Conservation (phyloP, 2,329 filamentous ascomycete genomes). For the Hymenoscyphus linearis region DNA sequence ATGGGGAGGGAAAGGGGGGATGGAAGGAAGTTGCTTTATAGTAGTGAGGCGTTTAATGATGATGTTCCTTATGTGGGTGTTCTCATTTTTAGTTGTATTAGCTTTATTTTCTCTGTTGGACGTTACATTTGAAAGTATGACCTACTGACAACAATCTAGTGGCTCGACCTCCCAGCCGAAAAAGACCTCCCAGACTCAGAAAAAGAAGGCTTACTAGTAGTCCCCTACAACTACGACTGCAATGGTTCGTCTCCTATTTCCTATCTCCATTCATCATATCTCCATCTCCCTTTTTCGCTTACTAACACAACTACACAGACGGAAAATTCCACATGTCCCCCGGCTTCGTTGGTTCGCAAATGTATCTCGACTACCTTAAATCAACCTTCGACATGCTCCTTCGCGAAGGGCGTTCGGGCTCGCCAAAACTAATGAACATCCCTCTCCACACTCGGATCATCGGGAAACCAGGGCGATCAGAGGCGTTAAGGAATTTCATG, state of each 20-base stretch:
- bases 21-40: conserved; percentile 42
- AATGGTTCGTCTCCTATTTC: conserved; percentile 34
- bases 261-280: conserved; percentile 34
- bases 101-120: neutral
- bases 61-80: conserved; percentile 42
- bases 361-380: conserved; percentile 38
- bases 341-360: conserved; percentile 18
- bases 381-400: conserved; percentile 50
- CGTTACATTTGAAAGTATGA: too few relatives aligned
- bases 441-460: conserved; percentile 47
- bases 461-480: conserved; percentile 45
- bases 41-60: conserved; percentile 42
- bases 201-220: conserved; percentile 43
- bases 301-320: conserved; percentile 4
- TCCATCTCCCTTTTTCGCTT: neutral
- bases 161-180: conserved; percentile 47
- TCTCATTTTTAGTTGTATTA: neutral
- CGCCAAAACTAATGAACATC: conserved; percentile 52
- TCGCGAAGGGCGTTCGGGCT: conserved; percentile 34
- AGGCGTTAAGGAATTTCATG: conserved; percentile 46
- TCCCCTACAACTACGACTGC: conserved; percentile 50
- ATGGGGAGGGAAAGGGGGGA: conserved; percentile 39
- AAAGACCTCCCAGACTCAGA: conserved; percentile 32
- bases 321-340: conserved; percentile 25
- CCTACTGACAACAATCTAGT: conserved; percentile 23